Percentiles rank a stretch among this genome's conserved stretches.
Conservation (phyloP, 371 early-diverging fungal genomes). For the Homolaphlyctis polyrhiza region DNA sequence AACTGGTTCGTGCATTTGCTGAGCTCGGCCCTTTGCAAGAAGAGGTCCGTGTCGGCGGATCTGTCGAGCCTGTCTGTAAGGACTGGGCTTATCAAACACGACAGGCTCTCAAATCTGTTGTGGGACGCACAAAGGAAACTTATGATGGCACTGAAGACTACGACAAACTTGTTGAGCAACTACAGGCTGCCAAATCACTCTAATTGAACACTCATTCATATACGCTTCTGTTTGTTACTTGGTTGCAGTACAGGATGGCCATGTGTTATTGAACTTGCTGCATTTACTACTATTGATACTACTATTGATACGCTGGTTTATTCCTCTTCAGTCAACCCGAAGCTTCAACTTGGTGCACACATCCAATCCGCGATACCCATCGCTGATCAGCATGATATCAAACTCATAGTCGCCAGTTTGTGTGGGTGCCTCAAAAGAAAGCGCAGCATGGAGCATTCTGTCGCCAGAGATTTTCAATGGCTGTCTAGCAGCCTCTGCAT, state of each 20-base stretch:
- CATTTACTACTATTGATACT: no score
- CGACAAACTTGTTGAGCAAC: background rate
- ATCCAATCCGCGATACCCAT: constrained; percentile 81
- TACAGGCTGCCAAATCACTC: background rate
- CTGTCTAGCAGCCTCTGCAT: background rate
- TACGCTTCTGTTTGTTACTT: no score
- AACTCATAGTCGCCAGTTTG: constrained; percentile 57
- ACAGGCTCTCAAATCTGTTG: constrained; percentile 71
- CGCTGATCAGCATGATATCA: constrained; percentile 60
- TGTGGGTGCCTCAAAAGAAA: constrained; percentile 64
- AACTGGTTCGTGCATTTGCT: constrained; percentile 69
- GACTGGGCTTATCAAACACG: constrained; percentile 88
- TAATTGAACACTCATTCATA: no score
- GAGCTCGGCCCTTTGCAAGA: constrained; percentile 22
- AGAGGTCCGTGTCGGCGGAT: constrained; percentile 16
- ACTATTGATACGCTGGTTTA: no score
- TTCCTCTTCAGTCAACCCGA: no score
- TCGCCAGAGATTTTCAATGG: constrained; percentile 28
- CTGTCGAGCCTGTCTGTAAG: constrained; percentile 51
- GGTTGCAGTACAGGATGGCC: no score
- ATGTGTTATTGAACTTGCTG: no score
- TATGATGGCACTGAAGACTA: background rate
- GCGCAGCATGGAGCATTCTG: constrained; percentile 4
- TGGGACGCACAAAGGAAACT: constrained; percentile 66
- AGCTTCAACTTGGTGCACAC: no score